Conservation (phyloP, 768 basidiomycete species). For the Lentinus brumalis region DNA sequence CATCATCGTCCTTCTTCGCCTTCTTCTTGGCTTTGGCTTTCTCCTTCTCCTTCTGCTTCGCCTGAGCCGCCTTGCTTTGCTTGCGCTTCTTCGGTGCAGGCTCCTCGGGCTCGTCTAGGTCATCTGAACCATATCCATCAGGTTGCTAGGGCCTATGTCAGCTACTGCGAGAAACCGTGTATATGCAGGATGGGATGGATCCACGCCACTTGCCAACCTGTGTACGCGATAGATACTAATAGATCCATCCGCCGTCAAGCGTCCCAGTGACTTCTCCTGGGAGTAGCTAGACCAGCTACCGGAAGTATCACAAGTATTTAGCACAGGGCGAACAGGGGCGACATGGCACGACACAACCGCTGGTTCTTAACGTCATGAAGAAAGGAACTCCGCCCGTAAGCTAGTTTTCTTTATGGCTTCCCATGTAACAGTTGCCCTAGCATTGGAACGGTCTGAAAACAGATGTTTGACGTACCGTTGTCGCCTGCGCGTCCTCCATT, state of each 20-base stretch:
- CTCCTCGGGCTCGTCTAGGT: slow-evolving; percentile 63
- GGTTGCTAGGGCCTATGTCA: slow-evolving; percentile 1
- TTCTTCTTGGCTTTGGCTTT: slow-evolving; percentile 39
- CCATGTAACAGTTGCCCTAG: too few species aligned
- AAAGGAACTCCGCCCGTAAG: too few species aligned
- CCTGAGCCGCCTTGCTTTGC: slow-evolving; percentile 44
- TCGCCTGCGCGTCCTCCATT: slow-evolving; percentile 13
- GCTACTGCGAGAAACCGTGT: not conserved
- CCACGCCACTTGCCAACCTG: not conserved
- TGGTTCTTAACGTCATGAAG: too few species aligned
- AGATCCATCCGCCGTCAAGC: too few species aligned
- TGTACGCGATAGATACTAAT: too few species aligned
- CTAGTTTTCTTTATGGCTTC: too few species aligned
- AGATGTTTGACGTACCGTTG: slow-evolving; percentile 1
- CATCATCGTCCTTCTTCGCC: slow-evolving; percentile 30
- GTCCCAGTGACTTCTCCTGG: too few species aligned
- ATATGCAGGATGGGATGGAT: not conserved
- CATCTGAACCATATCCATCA: slow-evolving; percentile 68
- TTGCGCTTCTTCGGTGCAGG: slow-evolving; percentile 59
- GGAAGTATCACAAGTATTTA: too few species aligned
- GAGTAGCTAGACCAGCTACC: too few species aligned
- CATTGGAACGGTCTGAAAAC: not conserved
- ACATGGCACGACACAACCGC: too few species aligned
- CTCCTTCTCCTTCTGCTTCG: slow-evolving; percentile 42
- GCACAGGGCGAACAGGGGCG: too few species aligned